Base-by-base conservation (phyloP, 345 rosid genomes). In the Citrus cavaleriei region DNA sequence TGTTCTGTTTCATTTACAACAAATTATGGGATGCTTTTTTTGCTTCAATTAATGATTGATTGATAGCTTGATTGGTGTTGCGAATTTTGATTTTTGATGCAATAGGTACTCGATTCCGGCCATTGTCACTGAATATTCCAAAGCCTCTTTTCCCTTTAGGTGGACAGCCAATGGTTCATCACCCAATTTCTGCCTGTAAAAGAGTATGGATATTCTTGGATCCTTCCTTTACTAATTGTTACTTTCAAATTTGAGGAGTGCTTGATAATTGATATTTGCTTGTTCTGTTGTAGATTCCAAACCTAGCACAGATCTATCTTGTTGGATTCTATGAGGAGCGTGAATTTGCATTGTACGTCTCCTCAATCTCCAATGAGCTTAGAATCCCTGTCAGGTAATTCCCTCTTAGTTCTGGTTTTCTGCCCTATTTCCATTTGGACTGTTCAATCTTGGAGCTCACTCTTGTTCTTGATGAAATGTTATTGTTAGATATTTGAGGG, bases 121-220 rank as follows among this genome's bases (percentile, higher is more conserved):
- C 99, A 58, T 79, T 95, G 87, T 95, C 99, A 2, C 77, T 95
- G 89, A 92, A 95, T 82, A 83, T 93, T 71, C 91, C 97, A 30
- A 95, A 95, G 89, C 97, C 98, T 73, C 89, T 93, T 64, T 93
- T 93, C 85, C 98, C 98, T 62, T 83, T 93, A 72, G 99, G 96
- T 0, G 97, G 98, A 69, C 97, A 92, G 75, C 93, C 98, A 76
- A 95, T 95, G 98, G 97, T 95, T 83, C 97, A 95, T 81, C 99
- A 93, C 82, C 99, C 99, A 1, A 95, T 95, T 77, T 91, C 98
- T 78, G 99, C 98, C 85, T 95, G 99, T 81, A 95, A 91, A 88
- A 91, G 86, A 90, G 99, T 95, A 86, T 30, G 68, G 91, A 86
- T 51, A 67, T 68, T n/a, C 76, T 58, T 75, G 63, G 62, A 81